Evolutionary conservation across 2,329 filamentous ascomycete genomes (phyloP), one percentile per base, ranked within the genome.

Genomic region (Bisporella sp.): DNA sequence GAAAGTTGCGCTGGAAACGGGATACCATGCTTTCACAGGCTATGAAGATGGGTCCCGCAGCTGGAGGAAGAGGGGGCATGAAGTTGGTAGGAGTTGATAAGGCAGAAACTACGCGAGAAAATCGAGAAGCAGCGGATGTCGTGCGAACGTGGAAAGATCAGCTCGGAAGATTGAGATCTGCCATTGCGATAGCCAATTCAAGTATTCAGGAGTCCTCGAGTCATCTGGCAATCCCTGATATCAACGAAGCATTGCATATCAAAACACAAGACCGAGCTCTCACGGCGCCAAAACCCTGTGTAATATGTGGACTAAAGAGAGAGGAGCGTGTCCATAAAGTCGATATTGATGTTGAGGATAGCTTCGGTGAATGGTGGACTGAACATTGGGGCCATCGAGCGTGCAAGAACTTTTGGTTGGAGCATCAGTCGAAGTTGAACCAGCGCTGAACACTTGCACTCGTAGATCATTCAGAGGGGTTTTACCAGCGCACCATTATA

Each of bases 291-390:
- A 85, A 87, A 66, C 73, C 84, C 1, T 97, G 92, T 69, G 78
- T 91, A 46, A 72, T 97, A 32, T 97, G 92, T 67, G 92, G 92
- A 0, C 69, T 97, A 57, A 93, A 88, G 70, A 76, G 92, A 56
- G 89, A 96, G 40, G 92, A 97, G 70, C 78, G 92, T 46, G 75
- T 96, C 8, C 68, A 72, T 21, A 89, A 84, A 62, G 78, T 93
- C 33, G 78, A 85, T 64, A 71, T 83, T 47, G 76, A 84, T 62
- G 72, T 95, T 6, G 84, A 92, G 61, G 92, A 97, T 67, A 90
- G 87, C 66, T 96, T 96, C 73, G 90, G 89, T 9, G 92, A 97
- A 71, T 97, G 90, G 89, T 97, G 92, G 92, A 75, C 86, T 41
- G 90, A 96, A 43, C 85, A 92, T 66, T 91, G 89, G 85, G 89